Base-by-base conservation (phyloP, 202 grass and related monocot species). In the Cymbopogon flexuosus region DNA sequence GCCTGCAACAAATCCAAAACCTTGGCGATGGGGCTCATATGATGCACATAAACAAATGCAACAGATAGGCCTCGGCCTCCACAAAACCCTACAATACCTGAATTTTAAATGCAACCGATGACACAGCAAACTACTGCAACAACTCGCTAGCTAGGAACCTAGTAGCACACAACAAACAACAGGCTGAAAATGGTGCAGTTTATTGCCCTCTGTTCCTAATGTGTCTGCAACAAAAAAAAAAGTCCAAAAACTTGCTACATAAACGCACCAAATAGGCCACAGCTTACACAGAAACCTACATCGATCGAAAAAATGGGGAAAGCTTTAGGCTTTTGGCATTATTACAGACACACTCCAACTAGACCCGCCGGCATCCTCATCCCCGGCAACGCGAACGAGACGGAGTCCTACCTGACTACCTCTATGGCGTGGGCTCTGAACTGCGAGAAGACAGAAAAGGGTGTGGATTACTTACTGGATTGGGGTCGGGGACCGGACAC, bases 391-490 rank as follows among this genome's bases (percentile, higher is more conserved):
- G 27, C 24, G 31, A 70, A 70, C 3, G 14, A 23, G 41, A 14
- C 37, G 1, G 37, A 13, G n/a, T 5, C 27, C 27, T 27, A 27
- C 1, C 27, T n/a, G n/a, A 27, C 27, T 42, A 49, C 22, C 68
- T 18, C 22, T 10, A 72, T 15, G 43, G 1, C 24, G 27, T 51
- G 14, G 8, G 21, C 27, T 40, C 41, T 6, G 43, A 2, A 22
- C 27, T 37, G 42, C 4, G 68, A 58, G 13, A 35, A 6, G 54
- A 58, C 54, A 58, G 76, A 29, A 42, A 14, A 10, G 40, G 31
- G 34, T 33, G 11, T 45, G 12, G 31, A 10, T 2, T 2, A 27
- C 78, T 84, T 84, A 97, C 93, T n/a, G 93, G 77, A 18, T 87
- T 86, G 57, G 88, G 73, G 29, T 87, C 86, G 63, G 88, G 73